Evolutionary conservation across 495 filamentous ascomycete genomes (phyloP).

Genomic region (Hypoxylon subgilvum): DNA sequence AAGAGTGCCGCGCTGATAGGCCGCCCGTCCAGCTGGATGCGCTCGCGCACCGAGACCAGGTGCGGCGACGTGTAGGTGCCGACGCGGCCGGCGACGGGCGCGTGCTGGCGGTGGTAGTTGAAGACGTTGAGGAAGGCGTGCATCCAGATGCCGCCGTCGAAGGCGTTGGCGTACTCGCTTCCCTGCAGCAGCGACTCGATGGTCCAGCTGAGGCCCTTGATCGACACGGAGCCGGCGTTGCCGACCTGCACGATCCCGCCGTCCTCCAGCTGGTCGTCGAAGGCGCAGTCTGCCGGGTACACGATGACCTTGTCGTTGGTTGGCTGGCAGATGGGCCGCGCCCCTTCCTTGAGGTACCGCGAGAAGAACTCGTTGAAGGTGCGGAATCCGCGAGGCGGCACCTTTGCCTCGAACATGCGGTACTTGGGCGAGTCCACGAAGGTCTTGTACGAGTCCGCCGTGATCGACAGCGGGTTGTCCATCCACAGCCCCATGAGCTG

Average conservation of each 20-base stretch:
- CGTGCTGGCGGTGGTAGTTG: conserved; percentile 59
- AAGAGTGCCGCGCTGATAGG: conserved; percentile 61
- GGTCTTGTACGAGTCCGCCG: conserved; percentile 27
- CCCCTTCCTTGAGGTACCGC: conserved; percentile 45
- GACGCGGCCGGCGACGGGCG: conserved; percentile 51
- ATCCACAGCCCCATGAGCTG: conserved; percentile 41
- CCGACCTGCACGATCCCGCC: conserved; percentile 40
- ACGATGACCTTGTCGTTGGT: conserved; percentile 45
- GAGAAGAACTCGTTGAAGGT: conserved; percentile 57
- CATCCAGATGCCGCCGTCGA: conserved; percentile 49
- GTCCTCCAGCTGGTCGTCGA: background rate
- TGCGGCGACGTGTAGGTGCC: conserved; percentile 74
- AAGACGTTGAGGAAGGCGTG: conserved; percentile 51
- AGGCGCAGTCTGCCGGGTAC: conserved; percentile 50
- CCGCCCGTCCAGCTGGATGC: conserved; percentile 64
- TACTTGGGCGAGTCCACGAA: conserved; percentile 36
- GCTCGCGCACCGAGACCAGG: conserved; percentile 64
- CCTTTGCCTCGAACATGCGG: conserved; percentile 28
- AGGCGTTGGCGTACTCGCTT: conserved; percentile 38
- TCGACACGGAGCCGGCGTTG: conserved; percentile 46
- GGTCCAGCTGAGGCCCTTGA: conserved; percentile 52
- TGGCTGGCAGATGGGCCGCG: conserved; percentile 47
- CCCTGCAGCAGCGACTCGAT: conserved; percentile 47
- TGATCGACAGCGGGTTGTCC: conserved; percentile 37
- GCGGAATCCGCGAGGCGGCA: conserved; percentile 36